Conservation (phyloP, 116 monocot genomes). For the Papilionanthe hybrid region DNA sequence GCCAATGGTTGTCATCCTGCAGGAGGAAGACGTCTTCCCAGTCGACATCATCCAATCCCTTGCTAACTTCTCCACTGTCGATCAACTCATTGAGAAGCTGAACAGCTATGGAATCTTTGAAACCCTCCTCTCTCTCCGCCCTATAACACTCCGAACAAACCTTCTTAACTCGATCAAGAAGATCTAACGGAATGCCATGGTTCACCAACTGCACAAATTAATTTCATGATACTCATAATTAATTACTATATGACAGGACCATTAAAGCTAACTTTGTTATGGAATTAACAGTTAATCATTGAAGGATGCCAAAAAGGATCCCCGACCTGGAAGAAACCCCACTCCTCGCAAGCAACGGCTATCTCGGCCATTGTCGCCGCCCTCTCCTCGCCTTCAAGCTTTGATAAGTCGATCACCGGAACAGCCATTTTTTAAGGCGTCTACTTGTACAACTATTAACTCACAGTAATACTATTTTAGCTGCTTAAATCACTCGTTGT, state of each 20-base stretch:
- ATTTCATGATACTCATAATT: background rate
- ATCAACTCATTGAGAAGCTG: conserved; percentile 19
- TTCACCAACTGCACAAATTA: conserved; percentile 22
- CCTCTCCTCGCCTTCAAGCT: conserved; percentile 26
- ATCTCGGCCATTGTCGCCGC: conserved; percentile 20
- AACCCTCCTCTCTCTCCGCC: conserved; percentile 28
- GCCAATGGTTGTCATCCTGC: conserved; percentile 38
- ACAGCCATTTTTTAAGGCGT: conserved; percentile 15
- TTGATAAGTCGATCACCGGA: conserved; percentile 43
- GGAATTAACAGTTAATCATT: too few relatives aligned
- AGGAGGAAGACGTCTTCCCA: conserved; percentile 45
- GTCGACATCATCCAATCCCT: conserved; percentile 26
- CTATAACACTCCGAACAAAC: conserved; percentile 30
- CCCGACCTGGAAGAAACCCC: conserved; percentile 40
- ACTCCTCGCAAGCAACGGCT: conserved; percentile 37
- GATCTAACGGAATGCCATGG: conserved; percentile 31
- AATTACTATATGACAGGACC: background rate
- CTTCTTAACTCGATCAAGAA: conserved; percentile 40
- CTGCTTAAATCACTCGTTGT: too few relatives aligned
- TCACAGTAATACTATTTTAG: too few relatives aligned
- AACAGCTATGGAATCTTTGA: conserved; percentile 34
- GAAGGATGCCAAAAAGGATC: background rate
- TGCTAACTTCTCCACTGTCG: conserved; percentile 4
- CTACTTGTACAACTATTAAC: background rate
- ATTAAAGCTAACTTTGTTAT: background rate